Percentiles rank a stretch among this genome's conserved stretches.
Conservation (phyloP, 208 protist genomes). For the Wallacemonas sp. region DNA sequence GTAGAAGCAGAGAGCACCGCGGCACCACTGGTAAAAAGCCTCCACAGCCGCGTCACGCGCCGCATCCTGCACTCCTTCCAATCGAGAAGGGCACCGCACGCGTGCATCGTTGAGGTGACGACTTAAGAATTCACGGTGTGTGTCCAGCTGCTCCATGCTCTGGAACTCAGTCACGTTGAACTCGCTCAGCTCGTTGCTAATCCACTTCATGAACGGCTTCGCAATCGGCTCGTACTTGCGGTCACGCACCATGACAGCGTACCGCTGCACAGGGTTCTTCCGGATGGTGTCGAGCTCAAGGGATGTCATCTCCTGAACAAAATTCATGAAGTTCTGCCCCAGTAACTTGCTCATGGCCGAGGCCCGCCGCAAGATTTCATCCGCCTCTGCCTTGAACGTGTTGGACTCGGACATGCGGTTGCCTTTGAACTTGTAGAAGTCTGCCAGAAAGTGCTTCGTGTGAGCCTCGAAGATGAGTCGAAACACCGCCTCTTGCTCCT, state of each 20-base stretch:
- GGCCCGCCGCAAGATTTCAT: conserved; percentile 74
- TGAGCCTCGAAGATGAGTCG: conserved; percentile 82
- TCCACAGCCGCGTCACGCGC: conserved; percentile 69
- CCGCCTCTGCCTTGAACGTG: conserved; percentile 71
- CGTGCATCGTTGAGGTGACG: conserved; percentile 71
- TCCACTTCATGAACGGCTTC: conserved; percentile 87
- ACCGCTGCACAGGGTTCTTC: conserved; percentile 85
- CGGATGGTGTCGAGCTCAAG: conserved; percentile 84
- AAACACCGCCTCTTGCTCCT: conserved; percentile 74
- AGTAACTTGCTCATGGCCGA: conserved; percentile 86
- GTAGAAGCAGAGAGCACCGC: conserved; percentile 79
- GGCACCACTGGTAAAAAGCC: conserved; percentile 86
- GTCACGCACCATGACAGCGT: conserved; percentile 76
- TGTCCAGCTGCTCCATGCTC: conserved; percentile 77
- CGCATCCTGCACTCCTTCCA: conserved; percentile 68
- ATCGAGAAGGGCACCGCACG: conserved; percentile 43
- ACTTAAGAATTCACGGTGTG: conserved; percentile 66
- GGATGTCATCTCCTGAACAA: conserved; percentile 88
- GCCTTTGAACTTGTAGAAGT: conserved; percentile 86
- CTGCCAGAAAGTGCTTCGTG: conserved; percentile 85
- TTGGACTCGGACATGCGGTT: conserved; percentile 71
- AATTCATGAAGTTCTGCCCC: conserved; percentile 86
- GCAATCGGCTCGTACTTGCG: conserved; percentile 71
- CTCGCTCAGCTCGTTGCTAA: conserved; percentile 69
- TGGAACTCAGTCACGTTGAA: conserved; percentile 70